Evolutionary conservation across 257 asterid genomes (phyloP).

Genomic region (Solanum lignicaule): DNA sequence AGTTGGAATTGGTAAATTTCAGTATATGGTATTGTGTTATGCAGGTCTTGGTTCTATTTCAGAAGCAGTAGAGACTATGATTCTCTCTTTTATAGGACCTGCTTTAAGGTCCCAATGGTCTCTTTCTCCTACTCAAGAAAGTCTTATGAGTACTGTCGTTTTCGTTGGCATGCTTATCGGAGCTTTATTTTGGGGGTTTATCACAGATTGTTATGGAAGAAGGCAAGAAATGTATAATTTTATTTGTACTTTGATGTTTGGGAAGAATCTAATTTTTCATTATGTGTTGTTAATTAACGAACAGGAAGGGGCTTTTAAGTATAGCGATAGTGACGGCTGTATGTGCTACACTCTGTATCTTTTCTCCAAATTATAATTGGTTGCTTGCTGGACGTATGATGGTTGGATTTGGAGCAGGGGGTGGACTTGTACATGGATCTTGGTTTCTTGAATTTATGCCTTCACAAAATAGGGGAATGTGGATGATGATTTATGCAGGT

Average conservation of each 20-base stretch:
- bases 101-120: slow-evolving; percentile 52
- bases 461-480: slow-evolving; percentile 44
- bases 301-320: slow-evolving; percentile 59
- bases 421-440: slow-evolving; percentile 68
- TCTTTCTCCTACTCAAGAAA: slow-evolving; percentile 52
- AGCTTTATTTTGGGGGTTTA: slow-evolving; percentile 52
- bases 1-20: slow-evolving; percentile 69
- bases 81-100: slow-evolving; percentile 66
- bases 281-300: not conserved
- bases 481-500: slow-evolving; percentile 59
- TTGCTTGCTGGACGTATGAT: slow-evolving; percentile 39
- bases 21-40: slow-evolving; percentile 38
- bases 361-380: slow-evolving; percentile 44
- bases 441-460: slow-evolving; percentile 93
- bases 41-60: slow-evolving; percentile 66
- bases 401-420: slow-evolving; percentile 72
- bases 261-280: not conserved
- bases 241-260: not conserved
- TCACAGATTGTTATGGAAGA: slow-evolving; percentile 61
- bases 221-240: slow-evolving; percentile 23
- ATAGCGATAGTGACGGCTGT: slow-evolving; percentile 48
- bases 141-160: slow-evolving; percentile 50
- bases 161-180: slow-evolving; percentile 79
- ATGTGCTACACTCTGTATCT: slow-evolving; percentile 43
- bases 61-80: slow-evolving; percentile 73